These are phyloP conservation scores for Chlamydomonas sphaeroides DNA, from an alignment of 139 green algal species.

Conservation along the genomic window DNA sequence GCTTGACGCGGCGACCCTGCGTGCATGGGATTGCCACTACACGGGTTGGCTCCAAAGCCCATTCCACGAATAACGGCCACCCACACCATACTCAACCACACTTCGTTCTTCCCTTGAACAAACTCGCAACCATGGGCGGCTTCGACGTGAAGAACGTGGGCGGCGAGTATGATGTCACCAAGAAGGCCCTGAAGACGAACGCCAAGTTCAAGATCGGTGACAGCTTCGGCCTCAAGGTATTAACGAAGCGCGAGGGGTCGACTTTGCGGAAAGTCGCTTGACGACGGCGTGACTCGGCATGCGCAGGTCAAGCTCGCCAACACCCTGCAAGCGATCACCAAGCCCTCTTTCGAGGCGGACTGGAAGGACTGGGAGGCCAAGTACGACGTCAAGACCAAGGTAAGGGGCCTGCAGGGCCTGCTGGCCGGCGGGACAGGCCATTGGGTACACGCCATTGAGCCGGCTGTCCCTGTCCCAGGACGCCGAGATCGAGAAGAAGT, in stretches of 20 bases:
- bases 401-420: neutral
- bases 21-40: no score
- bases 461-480: neutral
- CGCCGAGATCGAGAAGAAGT: conserved; percentile 12
- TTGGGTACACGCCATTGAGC: neutral
- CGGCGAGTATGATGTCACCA: conserved; percentile 21
- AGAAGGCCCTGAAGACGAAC: conserved; percentile 18
- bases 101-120: no score
- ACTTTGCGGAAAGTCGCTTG: no score
- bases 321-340: neutral
- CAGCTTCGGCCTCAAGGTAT: neutral
- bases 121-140: neutral
- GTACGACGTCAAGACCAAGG: conserved; percentile 28
- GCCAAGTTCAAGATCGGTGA: conserved; percentile 27
- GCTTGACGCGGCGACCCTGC: no score
- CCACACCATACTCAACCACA: no score
- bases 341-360: neutral
- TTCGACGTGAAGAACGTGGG: conserved; percentile 14
- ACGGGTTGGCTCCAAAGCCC: no score
- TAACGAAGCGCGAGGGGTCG: no score
- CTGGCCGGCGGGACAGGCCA: no score
- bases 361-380: neutral
- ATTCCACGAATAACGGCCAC: no score
- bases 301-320: conserved; percentile 26
- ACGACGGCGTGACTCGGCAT: no score